Percentiles rank a stretch among this genome's conserved stretches.
Conservation (phyloP, 805 yeast genomes). For the Nakazawaea holstii region DNA sequence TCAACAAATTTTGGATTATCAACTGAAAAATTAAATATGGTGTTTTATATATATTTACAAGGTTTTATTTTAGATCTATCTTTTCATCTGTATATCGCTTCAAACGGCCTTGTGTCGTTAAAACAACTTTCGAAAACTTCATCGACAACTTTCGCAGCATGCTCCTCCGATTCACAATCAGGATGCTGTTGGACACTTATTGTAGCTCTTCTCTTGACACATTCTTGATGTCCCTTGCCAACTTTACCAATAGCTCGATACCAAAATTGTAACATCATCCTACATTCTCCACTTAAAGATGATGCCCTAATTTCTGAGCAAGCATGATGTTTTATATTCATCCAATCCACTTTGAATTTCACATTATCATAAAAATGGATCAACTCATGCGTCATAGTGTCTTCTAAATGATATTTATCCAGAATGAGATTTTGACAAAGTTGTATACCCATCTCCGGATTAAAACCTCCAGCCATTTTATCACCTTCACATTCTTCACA, state of each 20-base stretch:
- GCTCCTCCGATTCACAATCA: slow-evolving; percentile 60
- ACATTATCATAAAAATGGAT: slow-evolving; percentile 90
- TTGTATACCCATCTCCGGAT: slow-evolving; percentile 82
- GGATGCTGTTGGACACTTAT: slow-evolving; percentile 87
- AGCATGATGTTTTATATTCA: slow-evolving; percentile 85
- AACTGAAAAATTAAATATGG: background rate
- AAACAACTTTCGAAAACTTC: slow-evolving; percentile 92
- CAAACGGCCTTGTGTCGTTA: slow-evolving; percentile 93
- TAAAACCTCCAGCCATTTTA: slow-evolving; percentile 83
- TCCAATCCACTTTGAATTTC: slow-evolving; percentile 84
- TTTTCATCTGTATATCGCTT: slow-evolving; percentile 74
- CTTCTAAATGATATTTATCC: slow-evolving; percentile 80
- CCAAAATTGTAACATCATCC: slow-evolving; percentile 78
- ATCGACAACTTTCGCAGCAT: slow-evolving; percentile 75
- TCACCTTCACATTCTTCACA: slow-evolving; percentile 83
- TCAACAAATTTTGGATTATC: slow-evolving; percentile 6
- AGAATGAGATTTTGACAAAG: slow-evolving; percentile 78
- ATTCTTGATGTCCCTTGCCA: slow-evolving; percentile 81
- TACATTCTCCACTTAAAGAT: slow-evolving; percentile 89
- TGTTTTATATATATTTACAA: background rate
- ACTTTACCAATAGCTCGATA: slow-evolving; percentile 41
- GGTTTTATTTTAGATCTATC: no score
- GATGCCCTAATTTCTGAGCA: slow-evolving; percentile 96
- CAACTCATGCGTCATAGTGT: slow-evolving; percentile 86
- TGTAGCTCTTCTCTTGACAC: slow-evolving; percentile 85